Conservation (phyloP, 345 rosid species). For the Erodium maritimum region DNA sequence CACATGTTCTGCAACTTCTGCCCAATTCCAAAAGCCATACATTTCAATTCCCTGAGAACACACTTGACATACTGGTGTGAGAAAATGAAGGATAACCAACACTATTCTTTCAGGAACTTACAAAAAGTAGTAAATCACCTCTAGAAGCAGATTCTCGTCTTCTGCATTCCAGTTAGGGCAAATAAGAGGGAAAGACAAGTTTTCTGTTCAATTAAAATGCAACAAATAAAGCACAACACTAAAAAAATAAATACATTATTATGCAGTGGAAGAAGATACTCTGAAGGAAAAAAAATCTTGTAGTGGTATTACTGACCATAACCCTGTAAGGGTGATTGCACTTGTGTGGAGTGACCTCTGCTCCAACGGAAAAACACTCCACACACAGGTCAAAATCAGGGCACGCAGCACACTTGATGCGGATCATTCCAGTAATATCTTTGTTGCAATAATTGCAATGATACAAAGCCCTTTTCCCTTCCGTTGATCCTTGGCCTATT, state of each 20-base stretch:
- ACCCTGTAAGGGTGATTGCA: conserved; percentile 79
- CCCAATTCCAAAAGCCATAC: conserved; percentile 96
- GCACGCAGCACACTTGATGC: conserved; percentile 85
- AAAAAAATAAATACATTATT: background rate
- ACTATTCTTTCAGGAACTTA: background rate
- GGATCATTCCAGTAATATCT: conserved; percentile 78
- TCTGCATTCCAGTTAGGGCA: conserved; percentile 96
- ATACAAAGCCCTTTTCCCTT: conserved; percentile 76
- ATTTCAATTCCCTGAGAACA: conserved; percentile 74
- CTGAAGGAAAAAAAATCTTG: background rate
- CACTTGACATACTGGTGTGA: background rate
- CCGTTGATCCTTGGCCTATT: conserved; percentile 63
- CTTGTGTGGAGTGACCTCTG: conserved; percentile 82
- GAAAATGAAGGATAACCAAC: background rate
- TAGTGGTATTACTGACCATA: conserved; percentile 52
- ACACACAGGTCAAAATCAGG: conserved; percentile 94
- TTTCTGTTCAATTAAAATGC: conserved; percentile 47
- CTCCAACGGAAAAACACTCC: conserved; percentile 94
- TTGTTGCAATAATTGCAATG: conserved; percentile 97
- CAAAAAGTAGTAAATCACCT: conserved; percentile 32
- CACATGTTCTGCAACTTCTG: conserved; percentile 93
- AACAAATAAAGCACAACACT: background rate
- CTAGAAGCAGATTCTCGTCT: conserved; percentile 89
- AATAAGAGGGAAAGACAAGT: conserved; percentile 73
- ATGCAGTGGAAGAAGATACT: background rate